Evolutionary conservation across 2,329 filamentous ascomycete genomes (phyloP).

Genomic region (Colletotrichum neosansevieriae): DNA sequence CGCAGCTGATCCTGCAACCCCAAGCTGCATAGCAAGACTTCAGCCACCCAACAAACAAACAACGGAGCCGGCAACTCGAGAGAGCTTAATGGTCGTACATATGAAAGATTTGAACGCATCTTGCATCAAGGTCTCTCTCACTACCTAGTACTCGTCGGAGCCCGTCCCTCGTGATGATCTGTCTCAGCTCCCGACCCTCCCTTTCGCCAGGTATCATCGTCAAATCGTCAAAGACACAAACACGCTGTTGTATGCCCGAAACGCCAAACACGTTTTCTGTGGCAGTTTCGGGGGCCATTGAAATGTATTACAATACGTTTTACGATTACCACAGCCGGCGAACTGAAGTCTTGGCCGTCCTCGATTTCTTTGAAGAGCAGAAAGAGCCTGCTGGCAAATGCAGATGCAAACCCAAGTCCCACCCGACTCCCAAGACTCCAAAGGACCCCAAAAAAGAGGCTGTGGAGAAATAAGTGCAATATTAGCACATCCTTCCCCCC

Average conservation of each 20-base stretch:
- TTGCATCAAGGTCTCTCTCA: neutral
- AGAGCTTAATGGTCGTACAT: too few relatives aligned
- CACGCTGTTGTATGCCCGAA: neutral
- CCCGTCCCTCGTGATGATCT: constrained; percentile 1
- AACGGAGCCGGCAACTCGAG: neutral
- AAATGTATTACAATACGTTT: too few relatives aligned
- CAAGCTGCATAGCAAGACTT: constrained; percentile 10
- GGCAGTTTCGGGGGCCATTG: too few relatives aligned
- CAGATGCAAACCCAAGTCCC: too few relatives aligned
- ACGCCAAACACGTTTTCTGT: neutral
- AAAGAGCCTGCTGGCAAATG: too few relatives aligned
- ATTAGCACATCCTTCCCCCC: constrained; percentile 23
- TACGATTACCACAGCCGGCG: too few relatives aligned
- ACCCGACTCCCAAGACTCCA: neutral
- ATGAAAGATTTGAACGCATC: neutral
- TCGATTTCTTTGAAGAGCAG: neutral
- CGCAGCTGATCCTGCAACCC: constrained; percentile 24
- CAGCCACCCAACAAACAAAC: constrained; percentile 2
- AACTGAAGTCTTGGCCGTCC: too few relatives aligned
- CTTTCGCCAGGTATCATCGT: neutral
- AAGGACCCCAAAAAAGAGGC: constrained; percentile 22
- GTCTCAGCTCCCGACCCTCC: neutral
- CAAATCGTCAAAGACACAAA: constrained; percentile 5
- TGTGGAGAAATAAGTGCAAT: constrained; percentile 15
- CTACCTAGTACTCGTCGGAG: neutral